Conservation (phyloP, 1,139 yeast genomes). For the Saccharomycopsis hybrid region DNA sequence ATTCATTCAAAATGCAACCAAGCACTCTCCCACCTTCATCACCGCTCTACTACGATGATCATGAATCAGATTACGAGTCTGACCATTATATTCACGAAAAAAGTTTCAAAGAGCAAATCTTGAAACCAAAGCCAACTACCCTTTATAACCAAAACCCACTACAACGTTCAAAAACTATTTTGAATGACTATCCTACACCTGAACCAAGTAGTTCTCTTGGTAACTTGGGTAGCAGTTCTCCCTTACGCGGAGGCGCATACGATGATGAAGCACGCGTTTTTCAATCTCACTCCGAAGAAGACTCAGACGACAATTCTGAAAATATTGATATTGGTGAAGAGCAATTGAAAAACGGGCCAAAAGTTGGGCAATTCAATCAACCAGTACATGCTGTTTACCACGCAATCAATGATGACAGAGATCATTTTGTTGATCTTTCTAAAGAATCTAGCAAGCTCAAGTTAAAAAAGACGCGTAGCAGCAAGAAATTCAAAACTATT, state of each 20-base stretch:
- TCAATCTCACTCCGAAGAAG: conserved; percentile 1
- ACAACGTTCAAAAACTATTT: too few relatives aligned
- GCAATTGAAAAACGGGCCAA: conserved; percentile 19
- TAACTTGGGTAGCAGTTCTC: conserved; percentile 15
- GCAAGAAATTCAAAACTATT: conserved; percentile 21
- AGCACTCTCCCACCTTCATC: conserved; percentile 19
- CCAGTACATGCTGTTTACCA: conserved; percentile 10
- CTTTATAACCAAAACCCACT: too few relatives aligned
- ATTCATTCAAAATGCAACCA: too few relatives aligned
- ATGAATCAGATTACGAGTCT: background rate
- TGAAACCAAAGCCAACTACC: too few relatives aligned
- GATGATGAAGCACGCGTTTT: too few relatives aligned
- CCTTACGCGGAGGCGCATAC: too few relatives aligned
- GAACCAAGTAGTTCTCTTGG: conserved; percentile 35
- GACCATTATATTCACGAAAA: conserved; percentile 3
- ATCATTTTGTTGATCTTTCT: conserved; percentile 9
- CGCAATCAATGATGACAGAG: conserved; percentile 1
- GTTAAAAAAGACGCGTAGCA: conserved; percentile 13
- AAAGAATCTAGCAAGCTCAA: conserved; percentile 5
- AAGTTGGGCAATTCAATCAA: conserved; percentile 14
- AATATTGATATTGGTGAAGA: too few relatives aligned
- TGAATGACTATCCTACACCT: conserved; percentile 35
- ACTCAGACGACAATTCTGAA: too few relatives aligned
- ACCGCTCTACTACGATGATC: conserved; percentile 11
- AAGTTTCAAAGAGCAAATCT: background rate